Evolutionary conservation across 1,284 basidiomycete species (phyloP).

Genomic region (Inonotus hispidus): DNA sequence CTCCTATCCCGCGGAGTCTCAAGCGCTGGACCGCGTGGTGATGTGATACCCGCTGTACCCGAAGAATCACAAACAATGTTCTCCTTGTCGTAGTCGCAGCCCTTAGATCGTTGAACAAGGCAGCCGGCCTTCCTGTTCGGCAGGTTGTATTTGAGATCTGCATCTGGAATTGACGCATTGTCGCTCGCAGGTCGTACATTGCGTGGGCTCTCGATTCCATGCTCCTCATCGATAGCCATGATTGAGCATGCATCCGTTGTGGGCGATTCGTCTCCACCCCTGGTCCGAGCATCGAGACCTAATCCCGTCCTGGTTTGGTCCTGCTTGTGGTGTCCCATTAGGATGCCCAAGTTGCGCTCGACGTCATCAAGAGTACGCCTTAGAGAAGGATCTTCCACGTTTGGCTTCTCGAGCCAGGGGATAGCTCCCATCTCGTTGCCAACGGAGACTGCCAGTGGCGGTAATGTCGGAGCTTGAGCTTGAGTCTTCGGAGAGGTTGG

Average conservation of each 20-base stretch:
- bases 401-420: conserved; percentile 33
- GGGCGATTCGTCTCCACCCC: not conserved
- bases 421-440: not conserved
- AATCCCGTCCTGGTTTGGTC: not conserved
- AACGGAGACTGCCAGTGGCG: not conserved
- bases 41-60: not conserved
- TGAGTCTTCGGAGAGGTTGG: conserved; percentile 8
- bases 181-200: conserved; percentile 1
- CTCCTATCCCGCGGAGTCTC: not conserved
- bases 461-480: not conserved
- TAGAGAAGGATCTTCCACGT: conserved; percentile 35
- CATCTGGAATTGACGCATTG: not conserved
- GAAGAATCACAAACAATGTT: not conserved
- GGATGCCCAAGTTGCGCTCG: conserved; percentile 38
- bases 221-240: conserved; percentile 6
- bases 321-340: conserved; percentile 22
- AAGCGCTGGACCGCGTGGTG: not conserved
- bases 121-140: conserved; percentile 13
- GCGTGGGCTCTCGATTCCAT: not conserved
- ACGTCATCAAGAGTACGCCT: conserved; percentile 41
- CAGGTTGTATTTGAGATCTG: conserved; percentile 14
- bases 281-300: not conserved
- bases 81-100: conserved; percentile 11
- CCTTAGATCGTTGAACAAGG: conserved; percentile 1
- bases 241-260: not conserved